These are phyloP conservation scores for Candida piceae DNA, from an alignment of 805 yeast species.

Conservation along the genomic window DNA sequence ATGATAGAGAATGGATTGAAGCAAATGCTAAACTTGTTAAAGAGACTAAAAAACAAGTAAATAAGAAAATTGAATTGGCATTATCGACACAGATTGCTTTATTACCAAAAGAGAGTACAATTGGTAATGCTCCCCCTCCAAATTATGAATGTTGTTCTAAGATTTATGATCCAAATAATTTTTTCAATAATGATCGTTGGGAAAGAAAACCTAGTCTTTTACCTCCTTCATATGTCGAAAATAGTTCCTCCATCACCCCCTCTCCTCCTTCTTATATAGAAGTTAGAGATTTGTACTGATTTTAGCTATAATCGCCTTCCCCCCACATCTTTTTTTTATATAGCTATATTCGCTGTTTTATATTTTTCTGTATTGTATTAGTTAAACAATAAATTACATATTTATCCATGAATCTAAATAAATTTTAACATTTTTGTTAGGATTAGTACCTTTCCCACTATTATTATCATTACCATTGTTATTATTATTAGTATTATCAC, in stretches of 20 bases:
- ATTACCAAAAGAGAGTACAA: constrained; percentile 1
- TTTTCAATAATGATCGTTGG: background rate
- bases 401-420: constrained; percentile 30
- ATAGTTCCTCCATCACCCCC: background rate
- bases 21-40: constrained; percentile 16
- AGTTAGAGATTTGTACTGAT: background rate
- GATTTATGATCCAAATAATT: background rate
- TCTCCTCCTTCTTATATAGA: background rate
- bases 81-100: constrained; percentile 17
- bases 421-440: constrained; percentile 9
- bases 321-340: too few relatives aligned
- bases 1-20: constrained; percentile 11
- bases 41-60: constrained; percentile 8
- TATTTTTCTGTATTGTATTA: too few relatives aligned
- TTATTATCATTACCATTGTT: constrained; percentile 9
- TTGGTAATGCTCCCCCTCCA: background rate
- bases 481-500: constrained; percentile 10
- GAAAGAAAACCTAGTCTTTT: background rate
- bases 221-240: background rate
- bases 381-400: constrained; percentile 13
- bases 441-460: constrained; percentile 1
- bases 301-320: too few relatives aligned
- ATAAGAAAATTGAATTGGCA: constrained; percentile 21
- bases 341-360: too few relatives aligned
- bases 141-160: background rate